phyloP scores from a whole-genome alignment of 164 flowering plant genomes.

The Echeveria elegans region DNA sequence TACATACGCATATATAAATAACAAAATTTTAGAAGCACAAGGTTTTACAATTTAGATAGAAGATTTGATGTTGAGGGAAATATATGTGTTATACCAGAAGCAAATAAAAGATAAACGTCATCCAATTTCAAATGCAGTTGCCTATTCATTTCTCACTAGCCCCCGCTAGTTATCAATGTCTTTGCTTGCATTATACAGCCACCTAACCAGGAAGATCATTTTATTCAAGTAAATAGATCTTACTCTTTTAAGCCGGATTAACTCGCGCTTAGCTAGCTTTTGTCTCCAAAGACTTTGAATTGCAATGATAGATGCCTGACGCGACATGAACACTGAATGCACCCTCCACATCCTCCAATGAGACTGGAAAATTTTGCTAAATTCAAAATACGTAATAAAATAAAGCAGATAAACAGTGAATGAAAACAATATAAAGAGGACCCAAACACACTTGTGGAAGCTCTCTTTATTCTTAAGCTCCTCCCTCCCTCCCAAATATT shows the following conservation, averaged over 20 bases:
- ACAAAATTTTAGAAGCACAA: not conserved
- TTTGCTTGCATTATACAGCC: not conserved
- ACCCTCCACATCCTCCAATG: slow-evolving; percentile 73
- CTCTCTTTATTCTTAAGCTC: not conserved
- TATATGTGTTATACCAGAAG: too few species aligned
- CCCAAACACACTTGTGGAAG: not conserved
- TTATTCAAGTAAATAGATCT: not conserved
- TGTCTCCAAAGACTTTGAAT: slow-evolving; percentile 88
- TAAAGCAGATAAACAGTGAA: not conserved
- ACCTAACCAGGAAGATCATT: too few species aligned
- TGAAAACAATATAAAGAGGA: not conserved
- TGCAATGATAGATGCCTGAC: slow-evolving; percentile 47
- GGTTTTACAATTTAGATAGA: not conserved
- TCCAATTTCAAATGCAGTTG: not conserved
- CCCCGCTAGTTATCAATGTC: not conserved
- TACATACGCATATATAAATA: not conserved
- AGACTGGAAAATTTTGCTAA: slow-evolving; percentile 30
- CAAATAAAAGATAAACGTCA: not conserved
- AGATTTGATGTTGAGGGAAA: too few species aligned
- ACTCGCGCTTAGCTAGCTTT: slow-evolving; percentile 69
- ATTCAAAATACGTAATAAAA: not conserved
- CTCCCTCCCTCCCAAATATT: not conserved
- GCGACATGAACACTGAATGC: slow-evolving; percentile 33
- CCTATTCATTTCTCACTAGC: not conserved
- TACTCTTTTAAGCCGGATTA: slow-evolving; percentile 72